Base-by-base conservation (phyloP, 768 basidiomycete genomes). In the Tulasnella sp. region DNA sequence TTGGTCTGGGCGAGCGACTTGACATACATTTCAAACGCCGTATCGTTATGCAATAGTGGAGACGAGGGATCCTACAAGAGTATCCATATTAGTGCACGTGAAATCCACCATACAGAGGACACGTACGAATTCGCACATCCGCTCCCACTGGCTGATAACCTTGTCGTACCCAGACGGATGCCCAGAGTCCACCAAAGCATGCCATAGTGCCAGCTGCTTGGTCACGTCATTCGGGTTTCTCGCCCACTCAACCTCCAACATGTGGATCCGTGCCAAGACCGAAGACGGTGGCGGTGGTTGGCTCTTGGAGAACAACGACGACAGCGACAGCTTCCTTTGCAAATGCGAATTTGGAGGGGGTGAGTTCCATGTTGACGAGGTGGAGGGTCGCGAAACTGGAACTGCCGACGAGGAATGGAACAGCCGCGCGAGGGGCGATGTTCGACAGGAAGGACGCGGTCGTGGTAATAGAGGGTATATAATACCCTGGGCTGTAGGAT, bases 61-160 rank as follows among this genome's bases (percentile, higher is more conserved):
- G 83, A 86, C 9, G 74, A 55, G 11, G 81, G 75, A 63, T 84
- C 79, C 87, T 90, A 60, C 21, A 58, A 7, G 35, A 27, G 25
- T 2, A 41, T 3, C 49, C 45, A 53, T 40, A 50, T 67, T 48
- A 35, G 23, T 50, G 50, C 52, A 60, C 43, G 46, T 49, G 49
- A 58, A 49, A 53, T n/a, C 23, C 49, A 42, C 29, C 17, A 48
- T 27, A 29, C 32, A 9, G 35, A 50, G 35, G 7, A 43, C 29
- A 79, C 85, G 63, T 70, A 89, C 88, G 65, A 83, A 87, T 76
- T 89, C 84, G 64, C 78, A 78, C 76, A 83, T 80, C 62, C 81
- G 75, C 66, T 91, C 87, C 87, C 88, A 91, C 55, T 86, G 78
- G 64, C 72, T 80, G 57, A 87, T 79, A 56, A 89, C 70, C 21